Percentiles rank a stretch among this genome's conserved stretches.
Evolutionary conservation across 2,329 filamentous ascomycete species (phyloP).

Genomic region (Cercospora beticola): DNA sequence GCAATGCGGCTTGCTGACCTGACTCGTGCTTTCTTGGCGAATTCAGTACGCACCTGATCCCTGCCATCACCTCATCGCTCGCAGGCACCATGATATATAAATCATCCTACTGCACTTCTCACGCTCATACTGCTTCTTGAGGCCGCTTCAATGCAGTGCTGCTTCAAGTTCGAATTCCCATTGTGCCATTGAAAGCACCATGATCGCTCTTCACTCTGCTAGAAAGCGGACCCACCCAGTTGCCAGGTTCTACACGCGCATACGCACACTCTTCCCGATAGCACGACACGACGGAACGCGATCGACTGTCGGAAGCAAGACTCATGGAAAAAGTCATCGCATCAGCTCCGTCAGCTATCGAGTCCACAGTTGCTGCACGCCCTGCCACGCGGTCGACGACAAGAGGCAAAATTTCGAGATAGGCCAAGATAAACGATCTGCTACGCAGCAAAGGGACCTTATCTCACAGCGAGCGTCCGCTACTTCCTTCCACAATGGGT

Average conservation of each 20-base stretch:
- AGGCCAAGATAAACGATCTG: slow-evolving; percentile 1
- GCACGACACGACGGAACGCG: background rate
- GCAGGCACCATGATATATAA: background rate
- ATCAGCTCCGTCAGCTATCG: background rate
- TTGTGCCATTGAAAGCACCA: background rate
- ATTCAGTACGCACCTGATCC: background rate
- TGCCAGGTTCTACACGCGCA: background rate
- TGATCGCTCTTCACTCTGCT: background rate
- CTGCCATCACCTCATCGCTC: background rate
- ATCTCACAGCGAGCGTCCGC: background rate
- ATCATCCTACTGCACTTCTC: background rate
- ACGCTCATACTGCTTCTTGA: background rate
- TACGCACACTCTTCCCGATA: background rate
- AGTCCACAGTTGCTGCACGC: background rate
- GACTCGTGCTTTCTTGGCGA: slow-evolving; percentile 2
- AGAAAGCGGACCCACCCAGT: background rate
- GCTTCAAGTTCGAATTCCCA: background rate
- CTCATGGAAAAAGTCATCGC: background rate
- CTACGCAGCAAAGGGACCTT: background rate
- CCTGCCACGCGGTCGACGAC: background rate
- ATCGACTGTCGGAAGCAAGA: background rate
- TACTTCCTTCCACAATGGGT: background rate
- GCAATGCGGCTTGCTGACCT: background rate
- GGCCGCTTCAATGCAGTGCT: background rate
- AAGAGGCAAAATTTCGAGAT: background rate